phyloP scores from a whole-genome alignment of 257 asterid genomes.

The Paraleonurus japonicus region DNA sequence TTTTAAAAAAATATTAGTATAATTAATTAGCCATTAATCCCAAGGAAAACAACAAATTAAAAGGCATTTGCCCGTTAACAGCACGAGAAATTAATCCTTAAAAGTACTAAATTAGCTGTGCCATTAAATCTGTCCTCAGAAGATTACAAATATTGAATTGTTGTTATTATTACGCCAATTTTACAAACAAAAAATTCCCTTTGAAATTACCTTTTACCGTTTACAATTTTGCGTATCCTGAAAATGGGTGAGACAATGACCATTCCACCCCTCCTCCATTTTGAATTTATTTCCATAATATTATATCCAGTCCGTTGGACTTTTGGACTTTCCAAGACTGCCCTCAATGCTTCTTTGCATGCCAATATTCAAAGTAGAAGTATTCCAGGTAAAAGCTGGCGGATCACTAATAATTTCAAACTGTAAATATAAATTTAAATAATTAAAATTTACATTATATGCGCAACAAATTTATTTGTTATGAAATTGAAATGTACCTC shows the following conservation, averaged over 20 bases:
- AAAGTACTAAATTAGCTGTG: slow-evolving; percentile 25
- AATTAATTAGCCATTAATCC: slow-evolving; percentile 11
- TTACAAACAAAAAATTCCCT: not conserved
- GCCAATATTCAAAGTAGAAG: not conserved
- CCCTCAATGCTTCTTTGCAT: slow-evolving; percentile 4
- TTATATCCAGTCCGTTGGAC: slow-evolving; percentile 32
- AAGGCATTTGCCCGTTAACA: slow-evolving; percentile 27
- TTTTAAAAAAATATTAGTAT: not conserved
- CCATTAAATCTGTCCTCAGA: slow-evolving; percentile 25
- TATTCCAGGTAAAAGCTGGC: not conserved
- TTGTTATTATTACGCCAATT: not conserved
- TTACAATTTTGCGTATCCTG: slow-evolving; percentile 1
- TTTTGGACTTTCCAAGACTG: slow-evolving; percentile 13
- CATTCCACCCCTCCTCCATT: slow-evolving; percentile 10
- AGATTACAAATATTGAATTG: slow-evolving; percentile 25
- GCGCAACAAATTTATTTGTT: not conserved
- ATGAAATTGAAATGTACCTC: not conserved
- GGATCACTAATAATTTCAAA: not conserved
- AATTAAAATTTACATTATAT: not conserved
- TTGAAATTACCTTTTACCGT: not conserved
- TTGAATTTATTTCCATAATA: slow-evolving; percentile 18
- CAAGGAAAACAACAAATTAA: slow-evolving; percentile 14
- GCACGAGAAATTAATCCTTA: slow-evolving; percentile 1
- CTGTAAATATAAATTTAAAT: not conserved
- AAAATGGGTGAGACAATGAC: slow-evolving; percentile 22